A percentile compares a stretch with the other conserved stretches of the same genome.
These are phyloP conservation scores for Sclerotinia subarctica DNA, from an alignment of 2,329 filamentous ascomycete genomes.

Conservation along the genomic window DNA sequence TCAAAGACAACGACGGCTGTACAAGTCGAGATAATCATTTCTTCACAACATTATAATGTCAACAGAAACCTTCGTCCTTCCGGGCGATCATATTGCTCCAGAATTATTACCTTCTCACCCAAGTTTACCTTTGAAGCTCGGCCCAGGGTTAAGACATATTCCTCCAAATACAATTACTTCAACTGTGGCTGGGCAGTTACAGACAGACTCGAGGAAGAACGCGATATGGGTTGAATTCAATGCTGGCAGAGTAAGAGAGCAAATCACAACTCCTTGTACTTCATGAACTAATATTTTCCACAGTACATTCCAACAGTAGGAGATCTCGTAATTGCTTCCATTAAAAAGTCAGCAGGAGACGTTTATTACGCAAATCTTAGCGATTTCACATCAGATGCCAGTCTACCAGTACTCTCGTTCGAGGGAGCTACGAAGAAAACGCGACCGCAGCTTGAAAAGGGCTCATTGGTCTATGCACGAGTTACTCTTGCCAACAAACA, in stretches of 20 bases:
- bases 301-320: constrained; percentile 77
- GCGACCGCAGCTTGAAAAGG: constrained; percentile 69
- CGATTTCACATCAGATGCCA: constrained; percentile 58
- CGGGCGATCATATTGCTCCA: constrained; percentile 71
- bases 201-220: constrained; percentile 69
- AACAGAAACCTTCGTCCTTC: constrained; percentile 65
- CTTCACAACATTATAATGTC: constrained; percentile 23
- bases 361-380: constrained; percentile 77
- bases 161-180: constrained; percentile 71
- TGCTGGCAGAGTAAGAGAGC: constrained; percentile 58
- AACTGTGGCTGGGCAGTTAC: constrained; percentile 64
- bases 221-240: constrained; percentile 73
- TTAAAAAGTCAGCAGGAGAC: constrained; percentile 73
- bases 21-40: not conserved
- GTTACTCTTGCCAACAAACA: constrained; percentile 74
- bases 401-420: constrained; percentile 86
- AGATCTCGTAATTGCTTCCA: constrained; percentile 84
- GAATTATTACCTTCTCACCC: constrained; percentile 64
- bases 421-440: constrained; percentile 92
- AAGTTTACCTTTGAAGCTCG: constrained; percentile 72
- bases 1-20: not conserved
- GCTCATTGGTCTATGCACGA: constrained; percentile 84
- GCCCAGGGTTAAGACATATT: constrained; percentile 78
- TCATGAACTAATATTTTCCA: constrained; percentile 26
- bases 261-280: not conserved